Evolutionary conservation across 768 basidiomycete species (phyloP).

Genomic region (Lentinula sp.): DNA sequence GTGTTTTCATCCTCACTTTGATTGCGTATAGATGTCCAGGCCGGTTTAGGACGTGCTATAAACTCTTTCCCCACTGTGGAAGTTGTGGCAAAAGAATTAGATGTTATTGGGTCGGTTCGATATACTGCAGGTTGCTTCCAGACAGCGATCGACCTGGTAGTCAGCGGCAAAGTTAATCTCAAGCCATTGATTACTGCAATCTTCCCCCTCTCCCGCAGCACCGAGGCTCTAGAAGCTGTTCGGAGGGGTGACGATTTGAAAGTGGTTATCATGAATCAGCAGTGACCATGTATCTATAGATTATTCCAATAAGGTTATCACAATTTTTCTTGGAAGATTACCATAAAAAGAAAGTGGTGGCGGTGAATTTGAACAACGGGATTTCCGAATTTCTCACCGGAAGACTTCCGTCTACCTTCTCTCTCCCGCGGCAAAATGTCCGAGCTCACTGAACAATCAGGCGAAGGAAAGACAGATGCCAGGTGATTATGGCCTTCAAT

Average conservation of each 20-base stretch:
- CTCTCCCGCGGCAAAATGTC: not conserved
- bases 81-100: constrained; percentile 14
- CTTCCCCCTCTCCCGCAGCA: constrained; percentile 11
- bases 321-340: not conserved
- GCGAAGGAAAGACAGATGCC: not conserved
- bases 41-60: constrained; percentile 12
- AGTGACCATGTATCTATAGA: not conserved
- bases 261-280: constrained; percentile 16
- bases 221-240: constrained; percentile 13
- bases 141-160: constrained; percentile 12
- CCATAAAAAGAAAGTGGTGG: not conserved
- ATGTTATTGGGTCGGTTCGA: constrained; percentile 13
- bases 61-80: constrained; percentile 13
- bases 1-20: not conserved
- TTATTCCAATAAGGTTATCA: not conserved
- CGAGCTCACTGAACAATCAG: constrained; percentile 1
- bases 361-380: not conserved
- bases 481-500: not conserved
- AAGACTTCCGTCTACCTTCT: not conserved
- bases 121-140: constrained; percentile 15
- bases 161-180: constrained; percentile 10
- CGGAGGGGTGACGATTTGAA: constrained; percentile 13
- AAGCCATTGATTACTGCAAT: constrained; percentile 12
- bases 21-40: constrained; percentile 10
- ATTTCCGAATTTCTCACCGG: not conserved